Percentiles rank a stretch among this genome's conserved stretches.
These are phyloP conservation scores for Macrolepiota dolichaula DNA, from an alignment of 768 basidiomycete species.

Conservation along the genomic window DNA sequence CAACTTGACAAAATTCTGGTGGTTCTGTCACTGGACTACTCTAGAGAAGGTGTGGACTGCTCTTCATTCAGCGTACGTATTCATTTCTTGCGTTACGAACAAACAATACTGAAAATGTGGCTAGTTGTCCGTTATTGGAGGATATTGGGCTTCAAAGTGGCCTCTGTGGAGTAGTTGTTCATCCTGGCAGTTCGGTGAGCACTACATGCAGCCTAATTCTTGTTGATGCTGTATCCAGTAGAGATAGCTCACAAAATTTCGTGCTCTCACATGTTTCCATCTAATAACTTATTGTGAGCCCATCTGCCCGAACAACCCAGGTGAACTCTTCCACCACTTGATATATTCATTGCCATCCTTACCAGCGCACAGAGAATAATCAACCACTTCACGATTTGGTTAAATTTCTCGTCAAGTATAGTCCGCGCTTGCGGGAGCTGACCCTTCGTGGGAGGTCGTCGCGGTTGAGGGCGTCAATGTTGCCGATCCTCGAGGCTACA, in stretches of 20 bases:
- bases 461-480: not conserved
- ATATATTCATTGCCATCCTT: not conserved
- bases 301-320: not conserved
- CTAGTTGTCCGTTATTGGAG: conserved; percentile 1
- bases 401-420: not conserved
- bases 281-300: not conserved
- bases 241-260: not conserved
- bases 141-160: conserved; percentile 1
- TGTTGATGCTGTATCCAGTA: too few relatives aligned
- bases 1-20: conserved; percentile 1
- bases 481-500: not conserved
- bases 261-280: not conserved
- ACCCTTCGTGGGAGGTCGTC: not conserved
- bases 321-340: not conserved
- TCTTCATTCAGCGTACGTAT: not conserved
- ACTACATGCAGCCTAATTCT: not conserved
- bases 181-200: not conserved
- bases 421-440: conserved; percentile 1
- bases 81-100: too few relatives aligned
- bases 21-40: conserved; percentile 14
- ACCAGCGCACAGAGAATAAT: not conserved
- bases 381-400: not conserved
- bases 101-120: not conserved
- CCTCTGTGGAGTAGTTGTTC: not conserved
- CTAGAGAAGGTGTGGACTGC: conserved; percentile 11